Evolutionary conservation across 352 stramenopile species (phyloP), one percentile per base, ranked within the genome.

Genomic region (Thalassiosira exigua): DNA sequence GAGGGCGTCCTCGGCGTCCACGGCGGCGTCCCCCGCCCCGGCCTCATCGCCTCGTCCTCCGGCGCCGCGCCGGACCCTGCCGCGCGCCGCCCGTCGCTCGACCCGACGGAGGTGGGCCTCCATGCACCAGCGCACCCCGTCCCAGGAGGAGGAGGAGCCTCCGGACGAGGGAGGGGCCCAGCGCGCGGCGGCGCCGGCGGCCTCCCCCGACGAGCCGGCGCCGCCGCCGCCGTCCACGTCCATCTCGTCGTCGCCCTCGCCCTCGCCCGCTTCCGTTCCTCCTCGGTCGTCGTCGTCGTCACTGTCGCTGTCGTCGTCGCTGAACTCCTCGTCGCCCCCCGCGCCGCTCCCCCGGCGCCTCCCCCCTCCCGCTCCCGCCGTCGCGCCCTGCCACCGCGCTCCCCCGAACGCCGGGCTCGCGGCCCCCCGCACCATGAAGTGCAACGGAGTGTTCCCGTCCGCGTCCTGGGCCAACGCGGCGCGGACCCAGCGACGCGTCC

Each of bases 361-460:
- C 26, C 53, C 67, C 67, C 69, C 51, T 33, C 50, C 54, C 36
- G 64, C 65, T 57, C 48, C 41, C 51, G 69, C 41, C 4, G 67
- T 29, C 0, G 67, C 67, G 33, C 52, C 61, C 29, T 74, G 61
- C 71, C 71, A 74, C 36, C 62, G 50, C 24, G 51, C 71, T 33
- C 61, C 53, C 21, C 53, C 65, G 46, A 81, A 81, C 42, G 71
- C 62, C 26, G 71, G 71, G 9, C 61, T 33, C 5, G 71, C 71
- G 24, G 71, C 71, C 32, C 83, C 70, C 52, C 86, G 75, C 30
- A 92, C 82, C 33, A 92, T 69, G 30, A 92, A 75, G 74, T 92
- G 86, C 27, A 92, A 59, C 3, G 86, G 83, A 12, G 79, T 89
- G 50, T 91, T 87, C 22, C 86, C 86, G 61, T 92, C 86, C 4